Conservation (phyloP, 202 grass and related monocot genomes). For the Panicum virgatum region DNA sequence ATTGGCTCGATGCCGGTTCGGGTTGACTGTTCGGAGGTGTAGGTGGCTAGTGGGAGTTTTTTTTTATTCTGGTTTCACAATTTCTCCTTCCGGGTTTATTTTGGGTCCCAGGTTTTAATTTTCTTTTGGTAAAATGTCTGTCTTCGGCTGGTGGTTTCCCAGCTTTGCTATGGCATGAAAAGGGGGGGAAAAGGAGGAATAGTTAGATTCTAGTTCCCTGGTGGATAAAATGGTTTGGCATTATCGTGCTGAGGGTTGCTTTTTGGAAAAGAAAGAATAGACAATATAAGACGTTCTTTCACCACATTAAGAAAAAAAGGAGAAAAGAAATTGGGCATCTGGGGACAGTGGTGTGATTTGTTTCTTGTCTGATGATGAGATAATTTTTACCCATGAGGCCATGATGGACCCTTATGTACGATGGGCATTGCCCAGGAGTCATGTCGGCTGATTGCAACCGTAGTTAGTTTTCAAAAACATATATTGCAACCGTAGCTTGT, state of each 20-base stretch:
- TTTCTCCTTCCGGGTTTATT: neutral
- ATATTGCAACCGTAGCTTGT: constrained; percentile 1
- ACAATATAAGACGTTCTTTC: constrained; percentile 24
- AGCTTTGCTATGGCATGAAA: neutral
- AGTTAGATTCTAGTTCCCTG: constrained; percentile 30
- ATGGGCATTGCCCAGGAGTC: neutral
- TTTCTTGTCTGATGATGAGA: neutral
- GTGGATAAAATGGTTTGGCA: constrained; percentile 34
- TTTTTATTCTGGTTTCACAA: neutral
- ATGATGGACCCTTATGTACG: too few relatives aligned
- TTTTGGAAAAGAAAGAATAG: neutral
- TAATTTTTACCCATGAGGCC: neutral
- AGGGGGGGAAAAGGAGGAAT: neutral
- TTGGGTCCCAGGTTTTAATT: constrained; percentile 16
- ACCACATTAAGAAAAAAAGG: neutral
- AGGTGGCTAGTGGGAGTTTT: constrained; percentile 17
- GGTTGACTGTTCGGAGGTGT: constrained; percentile 33
- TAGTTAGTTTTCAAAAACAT: too few relatives aligned
- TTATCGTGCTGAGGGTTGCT: constrained; percentile 20
- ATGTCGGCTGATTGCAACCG: neutral
- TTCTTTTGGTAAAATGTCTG: neutral
- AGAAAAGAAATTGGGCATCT: neutral
- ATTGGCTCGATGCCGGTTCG: constrained; percentile 79
- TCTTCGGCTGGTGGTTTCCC: constrained; percentile 4
- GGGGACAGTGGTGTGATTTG: neutral